phyloP scores from a whole-genome alignment of 805 yeast genomes.

The Saccharomycopsis sp. region DNA sequence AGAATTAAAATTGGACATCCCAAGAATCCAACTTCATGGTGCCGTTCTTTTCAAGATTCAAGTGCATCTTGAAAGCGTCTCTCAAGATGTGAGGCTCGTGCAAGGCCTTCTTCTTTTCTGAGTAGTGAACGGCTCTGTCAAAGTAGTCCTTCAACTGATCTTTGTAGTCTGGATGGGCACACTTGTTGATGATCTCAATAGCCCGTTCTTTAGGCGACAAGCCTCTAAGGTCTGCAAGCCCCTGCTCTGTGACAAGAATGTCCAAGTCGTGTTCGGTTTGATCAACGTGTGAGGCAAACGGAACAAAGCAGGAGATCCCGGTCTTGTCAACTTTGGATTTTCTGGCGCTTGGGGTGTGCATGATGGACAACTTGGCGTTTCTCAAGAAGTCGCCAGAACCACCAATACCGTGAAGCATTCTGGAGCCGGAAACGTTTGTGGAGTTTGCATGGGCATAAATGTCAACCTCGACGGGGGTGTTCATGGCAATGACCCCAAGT shows the following conservation, averaged over 20 bases:
- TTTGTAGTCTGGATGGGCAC: slow-evolving; percentile 93
- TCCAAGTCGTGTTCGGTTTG: slow-evolving; percentile 98
- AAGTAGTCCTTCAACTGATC: slow-evolving; percentile 80
- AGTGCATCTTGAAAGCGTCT: slow-evolving; percentile 92
- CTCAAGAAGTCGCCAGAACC: slow-evolving; percentile 97
- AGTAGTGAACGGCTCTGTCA: slow-evolving; percentile 71
- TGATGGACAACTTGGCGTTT: slow-evolving; percentile 90
- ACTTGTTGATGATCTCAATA: slow-evolving; percentile 69
- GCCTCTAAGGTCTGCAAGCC: slow-evolving; percentile 95
- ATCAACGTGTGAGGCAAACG: slow-evolving; percentile 91
- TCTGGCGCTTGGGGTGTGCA: slow-evolving; percentile 98
- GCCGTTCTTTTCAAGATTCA: slow-evolving; percentile 84
- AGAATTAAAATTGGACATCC: slow-evolving; percentile 31
- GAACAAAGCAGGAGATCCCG: slow-evolving; percentile 93
- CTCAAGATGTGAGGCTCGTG: slow-evolving; percentile 92
- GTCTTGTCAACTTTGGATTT: slow-evolving; percentile 88
- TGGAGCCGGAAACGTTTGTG: slow-evolving; percentile 90
- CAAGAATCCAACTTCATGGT: slow-evolving; percentile 90
- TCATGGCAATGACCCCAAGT: slow-evolving; percentile 97
- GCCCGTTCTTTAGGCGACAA: slow-evolving; percentile 93
- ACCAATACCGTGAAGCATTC: slow-evolving; percentile 96
- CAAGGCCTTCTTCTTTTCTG: slow-evolving; percentile 63
- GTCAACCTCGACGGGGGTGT: slow-evolving; percentile 98
- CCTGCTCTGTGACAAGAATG: slow-evolving; percentile 88
- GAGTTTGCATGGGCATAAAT: slow-evolving; percentile 98